A percentile compares a stretch with the other conserved stretches of the same genome.
phyloP scores from a whole-genome alignment of 768 basidiomycete genomes.

The Termitomyces sp. region DNA sequence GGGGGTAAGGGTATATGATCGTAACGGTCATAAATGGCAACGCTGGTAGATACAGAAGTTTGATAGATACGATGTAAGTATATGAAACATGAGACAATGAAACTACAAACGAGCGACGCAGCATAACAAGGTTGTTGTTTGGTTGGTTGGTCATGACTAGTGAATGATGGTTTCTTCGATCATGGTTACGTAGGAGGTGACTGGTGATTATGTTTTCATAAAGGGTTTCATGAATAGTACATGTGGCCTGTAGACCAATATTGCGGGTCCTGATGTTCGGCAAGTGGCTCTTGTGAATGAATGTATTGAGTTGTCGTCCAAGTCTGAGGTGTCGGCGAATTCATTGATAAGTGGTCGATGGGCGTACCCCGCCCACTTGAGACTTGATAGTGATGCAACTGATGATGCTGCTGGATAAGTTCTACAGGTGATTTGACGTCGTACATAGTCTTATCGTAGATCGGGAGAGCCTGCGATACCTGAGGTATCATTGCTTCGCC shows the following conservation, averaged over 20 bases:
- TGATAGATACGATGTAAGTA: neutral
- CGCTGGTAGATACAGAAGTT: neutral
- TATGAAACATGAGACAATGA: neutral
- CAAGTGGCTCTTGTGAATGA: neutral
- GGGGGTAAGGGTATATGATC: slow-evolving; percentile 9
- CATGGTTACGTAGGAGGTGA: neutral
- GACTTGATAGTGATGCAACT: slow-evolving; percentile 8
- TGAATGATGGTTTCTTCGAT: neutral
- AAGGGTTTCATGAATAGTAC: neutral
- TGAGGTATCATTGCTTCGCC: slow-evolving; percentile 3
- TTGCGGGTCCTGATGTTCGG: slow-evolving; percentile 3
- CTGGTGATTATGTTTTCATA: neutral
- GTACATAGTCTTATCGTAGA: slow-evolving; percentile 22
- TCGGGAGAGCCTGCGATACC: slow-evolving; percentile 6
- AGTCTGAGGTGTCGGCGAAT: neutral
- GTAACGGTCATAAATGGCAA: slow-evolving; percentile 4
- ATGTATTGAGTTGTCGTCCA: slow-evolving; percentile 10
- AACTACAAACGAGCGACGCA: neutral
- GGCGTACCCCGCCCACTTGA: neutral
- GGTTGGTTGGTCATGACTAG: too few relatives aligned
- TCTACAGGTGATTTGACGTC: slow-evolving; percentile 24
- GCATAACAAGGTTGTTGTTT: too few relatives aligned
- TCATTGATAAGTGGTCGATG: neutral
- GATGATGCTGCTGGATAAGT: slow-evolving; percentile 14
- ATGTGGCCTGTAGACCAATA: slow-evolving; percentile 9